phyloP scores from a whole-genome alignment of 768 basidiomycete species.

The Mycena galopus region DNA sequence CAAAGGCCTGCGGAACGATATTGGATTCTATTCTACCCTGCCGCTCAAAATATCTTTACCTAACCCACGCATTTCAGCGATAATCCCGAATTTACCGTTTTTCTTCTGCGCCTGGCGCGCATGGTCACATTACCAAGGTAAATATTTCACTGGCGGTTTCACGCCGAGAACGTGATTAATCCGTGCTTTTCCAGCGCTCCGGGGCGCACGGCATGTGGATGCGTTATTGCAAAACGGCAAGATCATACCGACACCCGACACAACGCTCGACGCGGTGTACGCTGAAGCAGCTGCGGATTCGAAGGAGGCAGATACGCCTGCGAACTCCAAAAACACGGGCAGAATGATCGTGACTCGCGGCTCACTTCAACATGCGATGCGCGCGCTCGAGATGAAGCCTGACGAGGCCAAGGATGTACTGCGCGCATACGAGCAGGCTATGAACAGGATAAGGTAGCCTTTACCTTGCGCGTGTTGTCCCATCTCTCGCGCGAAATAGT shows the following conservation, averaged over 20 bases:
- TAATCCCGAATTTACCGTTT: slow-evolving; percentile 88
- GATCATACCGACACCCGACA: slow-evolving; percentile 68
- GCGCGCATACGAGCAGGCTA: slow-evolving; percentile 36
- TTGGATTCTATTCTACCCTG: neutral
- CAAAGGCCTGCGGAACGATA: too few species aligned
- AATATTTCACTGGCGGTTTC: neutral
- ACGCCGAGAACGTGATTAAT: neutral
- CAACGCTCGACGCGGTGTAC: slow-evolving; percentile 68
- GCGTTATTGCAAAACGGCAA: slow-evolving; percentile 66
- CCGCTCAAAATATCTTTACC: neutral
- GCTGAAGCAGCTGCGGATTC: neutral
- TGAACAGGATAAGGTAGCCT: slow-evolving; percentile 23
- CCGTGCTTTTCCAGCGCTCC: slow-evolving; percentile 72
- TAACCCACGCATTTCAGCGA: slow-evolving; percentile 55
- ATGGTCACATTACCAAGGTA: slow-evolving; percentile 88
- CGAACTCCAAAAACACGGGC: neutral
- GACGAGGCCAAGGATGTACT: slow-evolving; percentile 35
- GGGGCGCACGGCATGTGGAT: slow-evolving; percentile 64
- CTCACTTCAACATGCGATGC: slow-evolving; percentile 28
- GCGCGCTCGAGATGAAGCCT: slow-evolving; percentile 27
- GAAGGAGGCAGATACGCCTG: slow-evolving; percentile 29
- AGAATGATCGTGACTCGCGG: slow-evolving; percentile 33
- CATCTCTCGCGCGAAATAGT: neutral
- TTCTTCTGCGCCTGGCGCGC: slow-evolving; percentile 90
- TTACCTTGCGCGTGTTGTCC: neutral